Percentiles rank a stretch among this genome's conserved stretches.
These are phyloP conservation scores for Choiromyces venosus DNA, from an alignment of 495 filamentous ascomycete genomes.

Conservation along the genomic window DNA sequence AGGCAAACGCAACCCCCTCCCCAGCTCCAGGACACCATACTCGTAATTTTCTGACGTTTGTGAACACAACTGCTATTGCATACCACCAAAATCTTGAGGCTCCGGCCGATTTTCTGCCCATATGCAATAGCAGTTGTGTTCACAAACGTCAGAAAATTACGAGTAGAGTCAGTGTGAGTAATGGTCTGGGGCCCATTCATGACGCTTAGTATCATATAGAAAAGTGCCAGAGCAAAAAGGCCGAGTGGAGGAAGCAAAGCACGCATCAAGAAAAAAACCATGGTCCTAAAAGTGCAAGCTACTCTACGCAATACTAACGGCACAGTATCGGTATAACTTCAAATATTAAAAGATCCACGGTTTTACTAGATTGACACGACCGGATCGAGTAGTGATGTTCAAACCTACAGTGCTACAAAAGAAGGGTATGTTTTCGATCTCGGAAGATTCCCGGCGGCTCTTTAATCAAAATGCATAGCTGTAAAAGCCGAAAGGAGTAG, in stretches of 20 bases:
- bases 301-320: not conserved
- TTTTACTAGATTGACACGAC: not conserved
- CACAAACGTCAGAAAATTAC: too few relatives aligned
- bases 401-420: not conserved
- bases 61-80: too few relatives aligned
- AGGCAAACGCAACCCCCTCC: not conserved
- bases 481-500: not conserved
- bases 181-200: not conserved
- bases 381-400: not conserved
- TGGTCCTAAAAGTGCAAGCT: not conserved
- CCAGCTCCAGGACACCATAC: not conserved
- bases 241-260: not conserved
- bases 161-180: too few relatives aligned
- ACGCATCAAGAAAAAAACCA: not conserved
- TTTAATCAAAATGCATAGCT: not conserved
- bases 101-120: too few relatives aligned
- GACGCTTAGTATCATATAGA: not conserved
- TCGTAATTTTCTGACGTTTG: too few relatives aligned
- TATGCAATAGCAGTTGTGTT: too few relatives aligned
- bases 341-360: not conserved
- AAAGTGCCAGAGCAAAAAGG: not conserved
- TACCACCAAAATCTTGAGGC: too few relatives aligned
- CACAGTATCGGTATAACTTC: not conserved
- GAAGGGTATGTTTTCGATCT: not conserved
- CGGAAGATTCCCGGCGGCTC: not conserved